These are phyloP conservation scores for Hippophae gyantsensis DNA, from an alignment of 306 rosid species.

Conservation along the genomic window DNA sequence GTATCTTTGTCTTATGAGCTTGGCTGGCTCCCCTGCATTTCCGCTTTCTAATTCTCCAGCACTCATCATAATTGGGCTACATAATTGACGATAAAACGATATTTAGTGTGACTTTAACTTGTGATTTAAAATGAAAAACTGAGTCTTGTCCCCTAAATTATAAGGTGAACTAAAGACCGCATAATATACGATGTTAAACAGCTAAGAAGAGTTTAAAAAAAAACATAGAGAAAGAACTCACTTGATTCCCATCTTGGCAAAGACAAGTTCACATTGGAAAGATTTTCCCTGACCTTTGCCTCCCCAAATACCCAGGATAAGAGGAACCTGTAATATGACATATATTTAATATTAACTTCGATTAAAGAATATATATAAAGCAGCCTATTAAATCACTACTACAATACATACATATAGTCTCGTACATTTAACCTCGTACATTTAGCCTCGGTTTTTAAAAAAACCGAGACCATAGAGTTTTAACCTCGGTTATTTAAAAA, in stretches of 20 bases:
- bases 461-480: too few relatives aligned
- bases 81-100: not conserved
- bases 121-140: not conserved
- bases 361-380: not conserved
- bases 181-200: not conserved
- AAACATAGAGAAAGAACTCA: conserved; percentile 21
- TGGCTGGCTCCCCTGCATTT: conserved; percentile 92
- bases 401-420: too few relatives aligned
- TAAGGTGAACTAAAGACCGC: not conserved
- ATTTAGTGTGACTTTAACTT: not conserved
- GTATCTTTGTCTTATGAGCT: conserved; percentile 76
- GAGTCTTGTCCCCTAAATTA: not conserved
- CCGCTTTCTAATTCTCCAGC: conserved; percentile 96
- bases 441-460: too few relatives aligned
- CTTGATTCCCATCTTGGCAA: conserved; percentile 94
- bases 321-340: conserved; percentile 47
- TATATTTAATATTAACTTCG: not conserved
- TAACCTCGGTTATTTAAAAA: too few relatives aligned
- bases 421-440: too few relatives aligned
- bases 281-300: conserved; percentile 95
- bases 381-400: too few relatives aligned
- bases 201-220: not conserved
- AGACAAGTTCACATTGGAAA: conserved; percentile 87
- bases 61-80: conserved; percentile 87
- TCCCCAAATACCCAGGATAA: conserved; percentile 91